Evolutionary conservation across 1,284 basidiomycete genomes (phyloP), one percentile per base, ranked within the genome.

Genomic region (Leccinum olivaceoglutinosum): DNA sequence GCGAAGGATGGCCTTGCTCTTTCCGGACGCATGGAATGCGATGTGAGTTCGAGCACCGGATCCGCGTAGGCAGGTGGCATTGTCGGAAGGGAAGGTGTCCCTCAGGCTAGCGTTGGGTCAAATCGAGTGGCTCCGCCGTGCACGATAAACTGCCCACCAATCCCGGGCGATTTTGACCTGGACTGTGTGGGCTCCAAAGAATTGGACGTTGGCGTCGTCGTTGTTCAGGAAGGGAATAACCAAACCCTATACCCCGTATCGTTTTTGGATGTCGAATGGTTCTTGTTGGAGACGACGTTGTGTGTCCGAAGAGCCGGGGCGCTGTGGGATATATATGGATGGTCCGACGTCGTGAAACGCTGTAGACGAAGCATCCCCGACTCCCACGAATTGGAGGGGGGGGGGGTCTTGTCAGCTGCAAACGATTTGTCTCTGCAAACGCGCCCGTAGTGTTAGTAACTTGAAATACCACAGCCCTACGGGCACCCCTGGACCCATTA

Each of bases 121-220:
- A 66, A 36, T 44, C 44, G 58, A 60, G 12, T 29, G 7, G 10
- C 8, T 25, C 5, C 5, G 29, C 32, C 5, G 41, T 44, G 61
- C 18, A 46, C 6, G 61, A n/a, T 34, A 7, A 10, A 21, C 3
- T 11, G 74, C 87, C 68, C 70, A 94, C 93, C 93, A 94, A 72
- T 95, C 93, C 66, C 93, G 80, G 18, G 90, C 86, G 68, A 95
- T 93, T 82, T 96, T 96, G 65, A 94, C 91, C 72, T 94, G 92
- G 1, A 90, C 85, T 0, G 92, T 96, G 72, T 95, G 93, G 5
- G 93, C 93, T 5, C 93, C 92, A 72, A 94, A 95, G 81, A 95
- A 96, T 71, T 94, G 89, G 8, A 95, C 92, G 69, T 92, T 92
- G 58, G 82, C 80, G 74, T 94, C 89, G 67, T 80, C 75, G 69